These are phyloP conservation scores for Fusarium metavorans DNA, from an alignment of 2,329 filamentous ascomycete species.

Conservation along the genomic window DNA sequence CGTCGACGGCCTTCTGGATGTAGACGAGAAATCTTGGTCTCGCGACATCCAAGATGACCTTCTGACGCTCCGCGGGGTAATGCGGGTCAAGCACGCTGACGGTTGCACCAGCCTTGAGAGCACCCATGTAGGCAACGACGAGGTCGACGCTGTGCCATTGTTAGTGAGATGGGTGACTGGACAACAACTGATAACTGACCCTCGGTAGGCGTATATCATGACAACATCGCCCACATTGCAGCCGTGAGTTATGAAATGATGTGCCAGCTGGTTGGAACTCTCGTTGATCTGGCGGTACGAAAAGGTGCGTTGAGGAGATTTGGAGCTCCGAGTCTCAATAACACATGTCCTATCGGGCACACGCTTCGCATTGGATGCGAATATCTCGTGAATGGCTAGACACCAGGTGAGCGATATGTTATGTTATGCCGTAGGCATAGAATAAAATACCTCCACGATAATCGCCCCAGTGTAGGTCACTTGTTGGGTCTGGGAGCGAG, in stretches of 20 bases:
- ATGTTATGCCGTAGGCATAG: neutral
- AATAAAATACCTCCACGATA: slow-evolving; percentile 1
- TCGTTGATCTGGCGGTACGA: slow-evolving; percentile 90
- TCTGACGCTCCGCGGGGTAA: slow-evolving; percentile 47
- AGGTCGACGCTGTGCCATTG: slow-evolving; percentile 64
- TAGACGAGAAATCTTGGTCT: slow-evolving; percentile 77
- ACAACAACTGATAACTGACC: neutral
- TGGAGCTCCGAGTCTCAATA: slow-evolving; percentile 59
- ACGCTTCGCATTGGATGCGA: slow-evolving; percentile 69
- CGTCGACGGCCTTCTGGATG: slow-evolving; percentile 77
- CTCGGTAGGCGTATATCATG: slow-evolving; percentile 88
- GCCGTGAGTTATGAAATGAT: slow-evolving; percentile 76
- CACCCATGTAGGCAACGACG: slow-evolving; percentile 81
- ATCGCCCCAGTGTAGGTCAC: slow-evolving; percentile 2
- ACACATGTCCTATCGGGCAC: slow-evolving; percentile 72
- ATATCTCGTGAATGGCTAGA: slow-evolving; percentile 1
- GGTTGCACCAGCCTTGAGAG: slow-evolving; percentile 53
- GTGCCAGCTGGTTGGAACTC: slow-evolving; percentile 82
- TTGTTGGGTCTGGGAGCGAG: slow-evolving; percentile 3
- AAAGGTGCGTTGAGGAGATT: slow-evolving; percentile 73
- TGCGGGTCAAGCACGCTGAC: slow-evolving; percentile 32
- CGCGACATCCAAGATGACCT: slow-evolving; percentile 80
- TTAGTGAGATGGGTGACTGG: neutral
- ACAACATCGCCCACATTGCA: slow-evolving; percentile 86
- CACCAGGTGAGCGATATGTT: neutral